These are phyloP conservation scores for Botrytis cinerea DNA, from an alignment of 2,329 filamentous ascomycete genomes.

Conservation along the genomic window DNA sequence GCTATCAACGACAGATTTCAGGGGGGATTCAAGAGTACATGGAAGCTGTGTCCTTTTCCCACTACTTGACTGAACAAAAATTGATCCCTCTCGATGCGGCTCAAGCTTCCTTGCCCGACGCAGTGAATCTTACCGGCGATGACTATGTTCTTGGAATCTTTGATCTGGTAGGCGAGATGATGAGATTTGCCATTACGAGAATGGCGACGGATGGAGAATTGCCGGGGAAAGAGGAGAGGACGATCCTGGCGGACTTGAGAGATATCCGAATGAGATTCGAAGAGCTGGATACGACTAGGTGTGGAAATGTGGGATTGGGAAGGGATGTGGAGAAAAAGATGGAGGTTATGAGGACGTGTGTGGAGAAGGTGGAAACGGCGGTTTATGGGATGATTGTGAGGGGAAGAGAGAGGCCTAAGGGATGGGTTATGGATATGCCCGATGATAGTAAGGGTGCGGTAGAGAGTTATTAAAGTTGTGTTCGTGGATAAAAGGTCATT, in stretches of 20 bases:
- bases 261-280: constrained; percentile 76
- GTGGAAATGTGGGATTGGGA: constrained; percentile 54
- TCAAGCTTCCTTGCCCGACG: constrained; percentile 48
- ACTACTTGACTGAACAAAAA: constrained; percentile 78
- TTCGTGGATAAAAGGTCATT: background rate
- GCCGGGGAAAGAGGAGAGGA: constrained; percentile 49
- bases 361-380: constrained; percentile 90
- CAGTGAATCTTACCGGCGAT: constrained; percentile 69
- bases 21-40: constrained; percentile 89
- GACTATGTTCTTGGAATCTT: constrained; percentile 92
- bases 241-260: constrained; percentile 79
- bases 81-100: constrained; percentile 71
- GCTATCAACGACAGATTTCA: constrained; percentile 78
- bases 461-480: constrained; percentile 36
- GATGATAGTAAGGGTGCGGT: constrained; percentile 36
- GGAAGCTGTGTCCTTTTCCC: constrained; percentile 84
- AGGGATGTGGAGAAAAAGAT: constrained; percentile 76
- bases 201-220: constrained; percentile 66
- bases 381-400: constrained; percentile 86
- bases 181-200: constrained; percentile 90
- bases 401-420: constrained; percentile 84
- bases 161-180: constrained; percentile 92
- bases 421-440: constrained; percentile 80
- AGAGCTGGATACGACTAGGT: constrained; percentile 59
- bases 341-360: constrained; percentile 81